Evolutionary conservation across 2,329 filamentous ascomycete species (phyloP), one percentile per base, ranked within the genome.

Genomic region (Aureobasidium sp.): DNA sequence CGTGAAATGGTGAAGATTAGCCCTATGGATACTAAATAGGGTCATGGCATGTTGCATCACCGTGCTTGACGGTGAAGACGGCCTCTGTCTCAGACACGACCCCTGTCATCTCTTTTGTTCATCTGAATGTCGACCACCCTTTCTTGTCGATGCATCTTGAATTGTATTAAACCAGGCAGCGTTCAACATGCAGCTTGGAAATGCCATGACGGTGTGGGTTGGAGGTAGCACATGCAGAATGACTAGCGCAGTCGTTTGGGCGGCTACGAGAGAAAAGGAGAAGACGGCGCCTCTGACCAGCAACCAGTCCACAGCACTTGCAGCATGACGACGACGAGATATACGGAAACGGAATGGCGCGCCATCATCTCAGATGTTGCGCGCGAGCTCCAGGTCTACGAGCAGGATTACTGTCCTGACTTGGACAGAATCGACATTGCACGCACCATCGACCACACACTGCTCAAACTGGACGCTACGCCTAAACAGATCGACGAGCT

Each of bases 401-500:
- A 63, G 14, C 45, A 51, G 11, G 25, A 44, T 15, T 47, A 52
- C 37, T 44, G 62, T 15, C 62, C 61, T 36, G 31, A 45, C 36
- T 27, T 66, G 27, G 62, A 65, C 45, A 63, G 62, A 29, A 45
- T 61, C 17, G 65, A 63, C 25, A 67, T 75, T 39, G 68, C 69
- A 12, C 66, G 65, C 27, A 72, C 70, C 22, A 73, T 81, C 31
- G 79, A 81, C 68, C 79, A 81, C 68, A 80, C 79, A 4, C 70
- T 80, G n/a, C 68, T 81, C 62, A 80, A 79, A 68, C 67, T 78
- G 57, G 79, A 80, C 66, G 75, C 77, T 11, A 81, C 77, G 31
- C 67, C 71, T 5, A 68, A 73, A 17, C 76, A 82, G 63, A 79
- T 86, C 62, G 80, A 83, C 69, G 71, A 69, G 11, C 72, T 86